Conservation (phyloP, 805 yeast genomes). For the Metahyphopichia silvanorum region DNA sequence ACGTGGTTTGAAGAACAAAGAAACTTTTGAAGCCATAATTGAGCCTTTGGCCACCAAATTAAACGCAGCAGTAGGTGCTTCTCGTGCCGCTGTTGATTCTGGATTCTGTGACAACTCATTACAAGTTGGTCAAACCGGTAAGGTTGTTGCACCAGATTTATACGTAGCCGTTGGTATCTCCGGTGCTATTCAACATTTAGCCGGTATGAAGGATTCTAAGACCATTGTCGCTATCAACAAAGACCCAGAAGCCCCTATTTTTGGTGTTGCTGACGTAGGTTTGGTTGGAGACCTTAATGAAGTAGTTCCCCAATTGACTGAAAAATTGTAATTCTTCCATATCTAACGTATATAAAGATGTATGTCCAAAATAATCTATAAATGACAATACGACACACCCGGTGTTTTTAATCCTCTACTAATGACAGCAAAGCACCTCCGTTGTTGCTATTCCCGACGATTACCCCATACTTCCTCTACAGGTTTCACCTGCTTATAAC, state of each 20-base stretch:
- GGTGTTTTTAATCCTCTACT: too few relatives aligned
- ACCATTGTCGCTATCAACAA: conserved; percentile 91
- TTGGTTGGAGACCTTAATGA: conserved; percentile 86
- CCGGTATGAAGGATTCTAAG: conserved; percentile 97
- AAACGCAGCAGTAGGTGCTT: conserved; percentile 94
- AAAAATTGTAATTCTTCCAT: conserved; percentile 52
- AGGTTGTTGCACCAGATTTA: conserved; percentile 93
- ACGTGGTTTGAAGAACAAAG: conserved; percentile 87
- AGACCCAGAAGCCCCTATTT: conserved; percentile 92
- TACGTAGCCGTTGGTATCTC: conserved; percentile 92
- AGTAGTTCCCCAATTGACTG: conserved; percentile 85
- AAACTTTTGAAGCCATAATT: conserved; percentile 71
- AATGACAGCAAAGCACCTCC: too few relatives aligned
- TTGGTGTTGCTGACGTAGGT: conserved; percentile 86
- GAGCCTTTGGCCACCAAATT: conserved; percentile 82
- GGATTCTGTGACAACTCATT: conserved; percentile 94
- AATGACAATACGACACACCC: too few relatives aligned
- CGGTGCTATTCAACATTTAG: conserved; percentile 97
- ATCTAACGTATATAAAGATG: background rate
- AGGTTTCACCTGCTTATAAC: too few relatives aligned
- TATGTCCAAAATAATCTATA: too few relatives aligned
- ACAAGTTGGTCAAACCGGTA: conserved; percentile 98
- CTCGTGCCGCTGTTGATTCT: conserved; percentile 96
- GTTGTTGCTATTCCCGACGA: too few relatives aligned
- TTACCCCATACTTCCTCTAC: too few relatives aligned